Evolutionary conservation across 441 rosid species (phyloP).

Genomic region (Mallotus japonicus): DNA sequence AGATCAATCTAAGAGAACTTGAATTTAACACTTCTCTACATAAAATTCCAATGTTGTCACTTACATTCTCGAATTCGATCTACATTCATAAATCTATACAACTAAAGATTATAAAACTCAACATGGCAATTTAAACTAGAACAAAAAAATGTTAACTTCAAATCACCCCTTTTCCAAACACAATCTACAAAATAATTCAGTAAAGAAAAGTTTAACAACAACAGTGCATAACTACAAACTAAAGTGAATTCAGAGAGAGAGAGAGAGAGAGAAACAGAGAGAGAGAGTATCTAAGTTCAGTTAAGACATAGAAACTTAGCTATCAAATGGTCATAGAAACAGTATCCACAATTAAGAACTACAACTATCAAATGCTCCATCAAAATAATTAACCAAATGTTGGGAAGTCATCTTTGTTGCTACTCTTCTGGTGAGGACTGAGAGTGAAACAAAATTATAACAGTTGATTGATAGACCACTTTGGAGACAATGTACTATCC

Average conservation of each 20-base stretch:
- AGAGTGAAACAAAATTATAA: background rate
- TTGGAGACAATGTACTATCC: background rate
- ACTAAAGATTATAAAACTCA: background rate
- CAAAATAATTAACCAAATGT: too few species aligned
- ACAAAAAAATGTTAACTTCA: background rate
- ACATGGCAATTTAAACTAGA: background rate
- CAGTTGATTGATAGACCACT: background rate
- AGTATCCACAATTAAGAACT: too few species aligned
- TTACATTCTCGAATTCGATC: background rate
- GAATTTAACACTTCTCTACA: background rate
- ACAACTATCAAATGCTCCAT: too few species aligned
- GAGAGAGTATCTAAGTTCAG: background rate
- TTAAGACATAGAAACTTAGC: background rate
- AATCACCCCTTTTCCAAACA: background rate
- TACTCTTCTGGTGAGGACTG: background rate
- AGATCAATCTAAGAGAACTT: background rate
- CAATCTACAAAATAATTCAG: background rate
- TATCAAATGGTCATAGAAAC: too few species aligned
- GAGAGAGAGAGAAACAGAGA: background rate
- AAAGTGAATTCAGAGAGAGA: background rate
- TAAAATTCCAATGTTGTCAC: background rate
- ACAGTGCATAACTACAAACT: background rate
- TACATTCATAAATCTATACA: conserved; percentile 3
- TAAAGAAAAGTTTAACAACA: background rate
- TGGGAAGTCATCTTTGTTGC: background rate